Base-by-base conservation (phyloP, 1,284 basidiomycete genomes). In the Papiliotrema terrestris region DNA sequence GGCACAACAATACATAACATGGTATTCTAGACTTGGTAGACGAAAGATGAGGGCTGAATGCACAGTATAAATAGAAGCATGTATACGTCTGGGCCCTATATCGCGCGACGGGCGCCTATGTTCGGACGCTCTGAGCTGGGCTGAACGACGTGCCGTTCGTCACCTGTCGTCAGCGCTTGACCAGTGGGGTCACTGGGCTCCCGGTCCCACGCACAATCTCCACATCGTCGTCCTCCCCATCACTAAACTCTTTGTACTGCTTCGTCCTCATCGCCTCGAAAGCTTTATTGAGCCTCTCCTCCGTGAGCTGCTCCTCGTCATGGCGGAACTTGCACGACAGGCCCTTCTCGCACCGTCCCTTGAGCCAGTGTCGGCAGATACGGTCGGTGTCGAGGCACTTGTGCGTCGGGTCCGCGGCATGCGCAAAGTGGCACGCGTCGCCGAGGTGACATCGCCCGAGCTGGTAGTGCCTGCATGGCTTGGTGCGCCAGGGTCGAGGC, bases 341-440 rank as follows among this genome's bases (percentile, higher is more conserved):
- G 3, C 57, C 56, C 17, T 51, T 45, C 8, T 42, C 41, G n/a
- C 61, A 63, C 46, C 59, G 53, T 2, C 45, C 51, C 35, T 43
- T 43, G 2, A 50, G 44, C 57, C 60, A 61, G 15, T 52, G 46
- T 2, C 52, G 14, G 26, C 59, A 60, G 26, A 41, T 17, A 25
- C 41, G 49, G 22, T 39, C 44, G 3, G 38, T 42, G 20, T 23
- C 46, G 26, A 42, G 23, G 14, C n/a, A 41, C 22, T 25, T 15
- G 49, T 56, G 60, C 20, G 52, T 57, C 11, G 62, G 61, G 54
- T 65, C 66, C 14, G 57, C 46, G 11, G 72, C 70, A 54, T 77
- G 75, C 0, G 73, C 73, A 48, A 76, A 77, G 56, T 73, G 70
- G 53, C 75, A 77, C 9, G 63, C 57, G 35, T 74, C 70, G 37